Base-by-base conservation (phyloP, 805 yeast genomes). In the Lipomyces kockii region DNA sequence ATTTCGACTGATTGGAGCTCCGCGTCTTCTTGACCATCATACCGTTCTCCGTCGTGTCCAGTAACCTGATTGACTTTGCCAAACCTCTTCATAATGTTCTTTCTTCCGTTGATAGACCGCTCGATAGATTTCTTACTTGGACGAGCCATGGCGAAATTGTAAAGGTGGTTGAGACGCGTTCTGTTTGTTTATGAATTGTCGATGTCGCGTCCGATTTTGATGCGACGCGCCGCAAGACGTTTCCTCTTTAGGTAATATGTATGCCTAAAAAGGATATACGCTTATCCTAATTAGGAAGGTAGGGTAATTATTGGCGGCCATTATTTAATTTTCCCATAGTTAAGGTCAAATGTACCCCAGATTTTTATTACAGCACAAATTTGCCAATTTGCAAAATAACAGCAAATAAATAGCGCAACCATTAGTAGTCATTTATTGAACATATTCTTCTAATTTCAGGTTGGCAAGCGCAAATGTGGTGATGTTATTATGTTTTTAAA, bases 11-110 rank as follows among this genome's bases (percentile, higher is more conserved):
- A 49, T n/a, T 49, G 6, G 53, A 22, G 25, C 25, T 22, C 11
- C 53, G 2, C 25, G 4, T 22, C 25, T 8, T n/a, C 25, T 22
- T 49, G 12, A 22, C 0, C 53, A 3, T 2, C 25, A 3, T 6
- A 7, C 25, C 52, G 9, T 22, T 34, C 37, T 34, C 37, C 9
- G 37, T 5, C 9, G 37, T 3, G 8, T 49, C 17, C 20, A 49
- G 20, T 4, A 9, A 22, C 20, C 53, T 49, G 53, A 17, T 3
- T 49, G 53, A 2, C 20, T 49, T 49, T 49, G 22, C 12, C 53
- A 49, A 49, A 49, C 53, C 53, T 49, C 53, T 49, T 49, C 53
- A 49, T 49, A 49, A 49, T 8, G 53, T 49, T 49, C 53, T 49
- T 49, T 49, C 53, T 49, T 49, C 53, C n/a, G n/a, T n/a, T n/a